A percentile compares a stretch with the other conserved stretches of the same genome.
Conservation (phyloP, 768 basidiomycete species). For the Phanerochaete carnosa region DNA sequence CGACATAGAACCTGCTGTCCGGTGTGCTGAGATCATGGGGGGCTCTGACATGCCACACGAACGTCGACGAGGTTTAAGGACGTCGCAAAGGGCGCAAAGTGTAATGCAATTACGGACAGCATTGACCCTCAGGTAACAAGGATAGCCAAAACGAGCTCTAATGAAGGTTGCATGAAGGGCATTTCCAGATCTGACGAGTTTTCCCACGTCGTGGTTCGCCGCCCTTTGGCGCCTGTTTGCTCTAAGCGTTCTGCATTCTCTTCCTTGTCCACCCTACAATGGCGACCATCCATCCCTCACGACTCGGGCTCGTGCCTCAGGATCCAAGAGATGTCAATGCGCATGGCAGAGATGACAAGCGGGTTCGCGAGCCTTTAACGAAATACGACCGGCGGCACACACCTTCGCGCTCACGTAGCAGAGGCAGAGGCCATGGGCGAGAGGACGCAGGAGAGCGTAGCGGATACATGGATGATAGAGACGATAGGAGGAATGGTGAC, state of each 20-base stretch:
- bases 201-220: neutral
- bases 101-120: neutral
- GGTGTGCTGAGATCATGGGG: neutral
- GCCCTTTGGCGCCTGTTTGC: neutral
- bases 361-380: slow-evolving; percentile 45
- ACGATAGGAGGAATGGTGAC: slow-evolving; percentile 13
- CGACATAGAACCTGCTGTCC: neutral
- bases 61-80: neutral
- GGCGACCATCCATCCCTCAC: slow-evolving; percentile 75
- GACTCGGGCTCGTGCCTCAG: slow-evolving; percentile 62
- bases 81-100: neutral
- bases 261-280: slow-evolving; percentile 31
- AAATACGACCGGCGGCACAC: neutral
- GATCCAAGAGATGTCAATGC: slow-evolving; percentile 19
- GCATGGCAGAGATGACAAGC: slow-evolving; percentile 10
- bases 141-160: neutral
- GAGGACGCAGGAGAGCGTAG: slow-evolving; percentile 18
- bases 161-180: neutral
- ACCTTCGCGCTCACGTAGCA: neutral
- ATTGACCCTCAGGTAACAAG: neutral
- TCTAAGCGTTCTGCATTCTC: neutral
- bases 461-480: neutral
- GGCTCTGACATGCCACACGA: neutral
- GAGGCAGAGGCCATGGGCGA: neutral
- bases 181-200: neutral